Evolutionary conservation across 1,284 basidiomycete species (phyloP).

Genomic region (Taiwanofungus camphoratus): DNA sequence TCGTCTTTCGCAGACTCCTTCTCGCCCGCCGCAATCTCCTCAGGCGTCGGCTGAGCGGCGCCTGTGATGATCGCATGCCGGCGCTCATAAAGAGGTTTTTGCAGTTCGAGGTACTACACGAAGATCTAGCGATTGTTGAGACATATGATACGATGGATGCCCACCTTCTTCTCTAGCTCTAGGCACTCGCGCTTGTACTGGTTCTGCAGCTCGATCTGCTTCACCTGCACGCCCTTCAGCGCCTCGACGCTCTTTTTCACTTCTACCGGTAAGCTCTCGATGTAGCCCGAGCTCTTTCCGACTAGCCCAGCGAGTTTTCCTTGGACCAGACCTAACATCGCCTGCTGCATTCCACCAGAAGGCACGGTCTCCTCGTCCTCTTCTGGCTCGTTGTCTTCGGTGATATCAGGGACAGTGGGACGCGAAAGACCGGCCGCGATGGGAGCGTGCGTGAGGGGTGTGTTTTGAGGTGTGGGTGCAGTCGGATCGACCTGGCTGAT

Average conservation of each 20-base stretch:
- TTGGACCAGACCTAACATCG: conserved; percentile 58
- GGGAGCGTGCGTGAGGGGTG: conserved; percentile 66
- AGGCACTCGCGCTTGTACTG: conserved; percentile 96
- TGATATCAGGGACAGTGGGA: conserved; percentile 64
- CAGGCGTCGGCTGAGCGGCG: conserved; percentile 64
- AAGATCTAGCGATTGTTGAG: background rate
- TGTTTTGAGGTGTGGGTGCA: conserved; percentile 81
- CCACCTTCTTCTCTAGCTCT: conserved; percentile 93
- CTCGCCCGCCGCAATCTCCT: conserved; percentile 84
- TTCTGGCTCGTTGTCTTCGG: conserved; percentile 57
- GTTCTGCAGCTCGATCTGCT: conserved; percentile 90
- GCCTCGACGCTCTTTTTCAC: conserved; percentile 87
- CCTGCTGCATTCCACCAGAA: conserved; percentile 35
- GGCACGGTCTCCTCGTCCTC: conserved; percentile 38
- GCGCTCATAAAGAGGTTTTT: conserved; percentile 86
- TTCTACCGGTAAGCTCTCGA: conserved; percentile 80
- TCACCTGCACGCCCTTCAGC: conserved; percentile 90
- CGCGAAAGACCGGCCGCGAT: conserved; percentile 62
- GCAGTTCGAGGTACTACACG: conserved; percentile 75
- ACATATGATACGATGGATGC: conserved; percentile 16
- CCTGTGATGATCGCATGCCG: conserved; percentile 84
- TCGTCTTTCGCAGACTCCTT: conserved; percentile 63
- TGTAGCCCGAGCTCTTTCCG: conserved; percentile 80
- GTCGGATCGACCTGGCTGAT: conserved; percentile 43
- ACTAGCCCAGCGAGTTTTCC: conserved; percentile 62